Conservation (phyloP, 2,329 filamentous ascomycete genomes). For the Aplosporella prunicola region DNA sequence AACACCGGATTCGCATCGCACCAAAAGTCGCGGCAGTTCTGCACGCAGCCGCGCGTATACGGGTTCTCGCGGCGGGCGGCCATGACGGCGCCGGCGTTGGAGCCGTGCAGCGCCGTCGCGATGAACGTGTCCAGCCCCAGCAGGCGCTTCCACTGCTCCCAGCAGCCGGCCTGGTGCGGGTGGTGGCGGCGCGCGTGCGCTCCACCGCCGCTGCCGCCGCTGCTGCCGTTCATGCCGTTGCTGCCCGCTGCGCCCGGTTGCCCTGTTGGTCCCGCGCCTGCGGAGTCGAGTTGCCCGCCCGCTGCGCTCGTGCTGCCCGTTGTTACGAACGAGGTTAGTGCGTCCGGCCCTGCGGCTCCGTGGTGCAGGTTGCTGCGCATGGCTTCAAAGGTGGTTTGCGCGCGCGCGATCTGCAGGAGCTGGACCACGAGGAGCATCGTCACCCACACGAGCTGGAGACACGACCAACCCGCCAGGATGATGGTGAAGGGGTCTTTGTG, state of each 20-base stretch:
- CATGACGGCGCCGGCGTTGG: slow-evolving; percentile 44
- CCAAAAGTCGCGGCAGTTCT: slow-evolving; percentile 96
- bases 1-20: slow-evolving; percentile 80
- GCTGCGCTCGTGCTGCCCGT: slow-evolving; percentile 56
- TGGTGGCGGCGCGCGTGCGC: slow-evolving; percentile 16
- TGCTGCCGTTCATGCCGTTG: slow-evolving; percentile 35
- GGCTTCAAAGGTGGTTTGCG: slow-evolving; percentile 93
- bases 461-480: slow-evolving; percentile 67
- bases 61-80: slow-evolving; percentile 58
- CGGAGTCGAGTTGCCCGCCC: slow-evolving; percentile 54
- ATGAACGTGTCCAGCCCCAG: slow-evolving; percentile 91
- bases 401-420: slow-evolving; percentile 81
- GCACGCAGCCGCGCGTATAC: slow-evolving; percentile 71
- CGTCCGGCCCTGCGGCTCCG: slow-evolving; percentile 44
- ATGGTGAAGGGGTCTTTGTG: slow-evolving; percentile 79
- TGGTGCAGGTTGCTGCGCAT: slow-evolving; percentile 70
- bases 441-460: slow-evolving; percentile 85
- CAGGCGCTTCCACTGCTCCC: slow-evolving; percentile 72
- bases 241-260: slow-evolving; percentile 56
- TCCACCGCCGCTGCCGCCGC: too few species aligned
- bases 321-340: slow-evolving; percentile 65
- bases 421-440: slow-evolving; percentile 96
- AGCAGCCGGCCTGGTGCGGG: slow-evolving; percentile 55
- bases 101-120: slow-evolving; percentile 73
- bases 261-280: slow-evolving; percentile 28